Evolutionary conservation across 2,329 filamentous ascomycete species (phyloP), one percentile per base, ranked within the genome.

Genomic region (Pseudovirgaria hyperparasitica): DNA sequence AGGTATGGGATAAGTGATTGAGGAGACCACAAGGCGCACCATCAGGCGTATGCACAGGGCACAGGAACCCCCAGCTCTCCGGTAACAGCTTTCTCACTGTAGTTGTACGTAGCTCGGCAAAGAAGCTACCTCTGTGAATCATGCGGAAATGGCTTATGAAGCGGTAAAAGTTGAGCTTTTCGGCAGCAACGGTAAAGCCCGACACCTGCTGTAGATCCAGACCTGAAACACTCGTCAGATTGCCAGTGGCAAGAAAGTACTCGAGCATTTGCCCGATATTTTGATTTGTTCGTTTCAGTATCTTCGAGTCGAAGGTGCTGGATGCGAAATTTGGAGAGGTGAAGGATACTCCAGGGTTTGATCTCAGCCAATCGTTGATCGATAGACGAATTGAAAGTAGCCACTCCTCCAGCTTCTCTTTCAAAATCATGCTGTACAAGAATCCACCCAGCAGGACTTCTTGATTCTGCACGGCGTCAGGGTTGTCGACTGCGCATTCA

Each of bases 141-240:
- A 94, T 94, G 40, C 90, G 80, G 69, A 98, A 98, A 56, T 98
- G 90, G 55, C 82, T 90, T 60, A 98, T 92, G 61, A 96, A 98
- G 45, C 90, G 82, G 46, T 92, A 74, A 53, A 96, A 98, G 61
- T 98, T 98, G 51, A 98, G 87, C 67, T 96, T 96, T 53, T 98
- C 90, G 3, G 90, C 90, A 27, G 96, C 86, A 26, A 98, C 85
- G 0, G 84, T 92, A 55, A 92, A 98, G 36, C 90, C 90, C 9
- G 87, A 90, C 0, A 79, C 77, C 55, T 98, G 90, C 50, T 96
- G 90, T 45, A 94, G 57, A 66, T 98, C 90, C 21, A 98, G 67
- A 38, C 90, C 90, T 16, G 82, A 92, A 9, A 82, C 76, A 62
- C 82, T 92, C 46, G 84, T 74, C 23, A 98, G 62, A 46, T 98